Conservation (phyloP, 2,329 filamentous ascomycete species). For the Dendrostoma leiphaemia region DNA sequence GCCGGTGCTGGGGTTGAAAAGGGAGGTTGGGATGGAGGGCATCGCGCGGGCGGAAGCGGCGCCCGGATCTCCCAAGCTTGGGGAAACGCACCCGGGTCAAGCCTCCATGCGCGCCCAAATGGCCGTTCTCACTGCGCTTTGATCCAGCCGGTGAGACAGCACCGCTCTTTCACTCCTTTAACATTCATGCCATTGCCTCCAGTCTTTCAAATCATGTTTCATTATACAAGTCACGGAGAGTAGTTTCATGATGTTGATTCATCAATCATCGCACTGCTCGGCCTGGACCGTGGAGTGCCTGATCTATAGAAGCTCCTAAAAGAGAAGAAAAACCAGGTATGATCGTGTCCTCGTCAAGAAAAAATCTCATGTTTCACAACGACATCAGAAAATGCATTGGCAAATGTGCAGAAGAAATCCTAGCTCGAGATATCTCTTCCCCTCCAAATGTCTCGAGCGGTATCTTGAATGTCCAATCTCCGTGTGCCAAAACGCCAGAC, state of each 20-base stretch:
- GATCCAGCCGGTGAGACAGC: no score
- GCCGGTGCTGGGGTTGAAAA: no score
- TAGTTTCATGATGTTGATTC: not conserved
- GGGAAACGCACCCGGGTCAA: no score
- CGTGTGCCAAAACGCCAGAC: not conserved
- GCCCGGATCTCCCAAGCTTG: no score
- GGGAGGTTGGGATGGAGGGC: no score
- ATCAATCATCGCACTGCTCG: not conserved
- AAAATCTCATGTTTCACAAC: not conserved
- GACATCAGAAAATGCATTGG: not conserved
- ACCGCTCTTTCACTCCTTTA: no score
- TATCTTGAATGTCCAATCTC: not conserved
- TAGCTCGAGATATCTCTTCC: not conserved
- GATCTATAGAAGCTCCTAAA: conserved; percentile 9
- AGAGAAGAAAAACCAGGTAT: not conserved
- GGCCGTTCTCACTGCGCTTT: no score
- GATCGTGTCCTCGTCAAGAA: conserved; percentile 14
- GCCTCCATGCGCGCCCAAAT: no score
- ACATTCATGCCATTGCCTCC: no score
- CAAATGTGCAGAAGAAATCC: conserved; percentile 10
- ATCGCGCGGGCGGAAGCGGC: no score
- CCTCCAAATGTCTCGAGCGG: not conserved
- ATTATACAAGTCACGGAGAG: no score
- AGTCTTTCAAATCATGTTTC: no score
- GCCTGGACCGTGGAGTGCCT: not conserved